A percentile compares a stretch with the other conserved stretches of the same genome.
phyloP scores from a whole-genome alignment of 208 protist genomes.

The Leishmania gerbilli region DNA sequence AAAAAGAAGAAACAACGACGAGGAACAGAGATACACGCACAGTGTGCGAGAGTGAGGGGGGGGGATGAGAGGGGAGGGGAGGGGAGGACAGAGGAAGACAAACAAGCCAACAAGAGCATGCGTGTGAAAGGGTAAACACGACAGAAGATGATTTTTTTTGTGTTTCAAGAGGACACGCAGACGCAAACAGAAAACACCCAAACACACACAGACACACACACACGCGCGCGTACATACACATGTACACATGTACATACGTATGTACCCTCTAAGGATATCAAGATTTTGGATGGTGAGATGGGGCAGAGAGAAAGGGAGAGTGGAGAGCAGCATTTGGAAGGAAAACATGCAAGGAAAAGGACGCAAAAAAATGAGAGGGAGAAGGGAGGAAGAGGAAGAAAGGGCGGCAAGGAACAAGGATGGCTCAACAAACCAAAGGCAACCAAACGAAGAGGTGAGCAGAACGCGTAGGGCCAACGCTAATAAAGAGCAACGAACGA shows the following conservation, averaged over 20 bases:
- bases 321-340: not conserved
- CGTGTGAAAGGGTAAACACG: constrained; percentile 9
- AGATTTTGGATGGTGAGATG: not conserved
- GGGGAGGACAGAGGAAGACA: not conserved
- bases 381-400: not conserved
- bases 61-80: not conserved
- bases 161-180: not conserved
- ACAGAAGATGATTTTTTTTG: not conserved
- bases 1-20: not conserved
- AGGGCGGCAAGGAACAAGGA: not conserved
- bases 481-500: not conserved
- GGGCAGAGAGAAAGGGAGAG: not conserved
- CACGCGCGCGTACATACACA: not conserved
- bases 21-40: not conserved
- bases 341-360: not conserved
- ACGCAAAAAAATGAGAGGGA: not conserved
- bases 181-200: not conserved
- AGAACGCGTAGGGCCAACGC: not conserved
- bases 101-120: constrained; percentile 8
- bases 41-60: not conserved
- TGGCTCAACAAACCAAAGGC: not conserved
- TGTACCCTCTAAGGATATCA: not conserved
- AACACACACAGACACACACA: not conserved
- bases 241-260: constrained; percentile 3
- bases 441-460: not conserved